phyloP scores from a whole-genome alignment of 78 protist species.

The Isochrysis galbana region DNA sequence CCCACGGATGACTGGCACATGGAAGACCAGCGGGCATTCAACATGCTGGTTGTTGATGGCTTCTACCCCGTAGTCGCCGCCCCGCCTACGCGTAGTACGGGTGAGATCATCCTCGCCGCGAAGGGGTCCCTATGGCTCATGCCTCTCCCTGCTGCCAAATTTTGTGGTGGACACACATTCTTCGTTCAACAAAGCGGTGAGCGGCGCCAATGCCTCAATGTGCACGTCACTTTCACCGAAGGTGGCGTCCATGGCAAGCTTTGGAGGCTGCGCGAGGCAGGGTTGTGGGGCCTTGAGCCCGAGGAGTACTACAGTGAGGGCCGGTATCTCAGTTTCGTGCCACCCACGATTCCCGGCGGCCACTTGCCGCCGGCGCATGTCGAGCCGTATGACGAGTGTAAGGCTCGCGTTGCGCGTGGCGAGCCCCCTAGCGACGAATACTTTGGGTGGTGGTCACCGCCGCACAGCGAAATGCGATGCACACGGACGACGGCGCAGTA shows the following conservation, averaged over 20 bases:
- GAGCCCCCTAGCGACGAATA: background rate
- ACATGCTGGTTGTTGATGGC: background rate
- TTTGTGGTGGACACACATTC: conserved; percentile 18
- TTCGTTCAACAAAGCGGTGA: conserved; percentile 10
- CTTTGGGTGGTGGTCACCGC: background rate
- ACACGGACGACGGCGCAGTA: background rate
- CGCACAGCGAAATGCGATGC: background rate
- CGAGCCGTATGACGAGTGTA: background rate
- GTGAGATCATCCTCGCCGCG: background rate
- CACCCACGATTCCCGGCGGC: background rate
- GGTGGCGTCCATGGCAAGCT: conserved; percentile 25
- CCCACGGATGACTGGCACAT: conserved; percentile 14
- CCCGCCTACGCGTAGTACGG: background rate
- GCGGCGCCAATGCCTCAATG: background rate
- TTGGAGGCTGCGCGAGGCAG: background rate
- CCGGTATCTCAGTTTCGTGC: background rate
- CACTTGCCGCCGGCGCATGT: background rate
- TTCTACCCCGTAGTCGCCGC: background rate
- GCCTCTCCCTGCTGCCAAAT: background rate
- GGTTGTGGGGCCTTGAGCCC: background rate
- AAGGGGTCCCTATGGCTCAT: background rate
- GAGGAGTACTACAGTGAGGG: background rate
- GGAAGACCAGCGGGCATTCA: conserved; percentile 22
- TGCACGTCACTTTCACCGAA: conserved; percentile 22
- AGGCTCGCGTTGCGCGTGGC: background rate